These are phyloP conservation scores for Colletotrichum scovillei DNA, from an alignment of 2,329 filamentous ascomycete genomes.

Conservation along the genomic window DNA sequence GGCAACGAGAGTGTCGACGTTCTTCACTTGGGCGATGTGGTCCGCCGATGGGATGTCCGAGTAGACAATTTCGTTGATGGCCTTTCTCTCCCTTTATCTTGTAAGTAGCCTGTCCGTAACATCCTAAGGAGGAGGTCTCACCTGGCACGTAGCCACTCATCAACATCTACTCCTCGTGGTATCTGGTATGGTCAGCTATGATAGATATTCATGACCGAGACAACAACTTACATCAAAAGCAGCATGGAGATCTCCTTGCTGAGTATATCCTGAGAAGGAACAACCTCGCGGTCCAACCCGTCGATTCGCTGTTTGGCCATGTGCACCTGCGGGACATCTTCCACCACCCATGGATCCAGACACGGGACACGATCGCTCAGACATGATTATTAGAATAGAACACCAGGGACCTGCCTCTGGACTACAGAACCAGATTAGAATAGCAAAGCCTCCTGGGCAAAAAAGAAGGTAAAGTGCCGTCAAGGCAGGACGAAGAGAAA, in stretches of 20 bases:
- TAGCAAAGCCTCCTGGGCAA: conserved; percentile 20
- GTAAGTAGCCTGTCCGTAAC: conserved; percentile 3
- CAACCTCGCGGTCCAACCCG: conserved; percentile 45
- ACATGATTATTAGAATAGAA: conserved; percentile 40
- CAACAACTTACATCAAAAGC: conserved; percentile 48
- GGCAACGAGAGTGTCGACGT: conserved; percentile 60
- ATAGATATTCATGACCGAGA: too few relatives aligned
- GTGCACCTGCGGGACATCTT: conserved; percentile 38
- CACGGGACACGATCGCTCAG: conserved; percentile 45
- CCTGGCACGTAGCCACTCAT: conserved; percentile 58
- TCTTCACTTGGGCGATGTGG: conserved; percentile 53
- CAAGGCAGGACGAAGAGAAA: background rate
- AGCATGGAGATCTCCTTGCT: conserved; percentile 43
- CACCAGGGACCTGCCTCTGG: conserved; percentile 30
- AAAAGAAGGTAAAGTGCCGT: conserved; percentile 14
- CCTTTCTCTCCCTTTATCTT: conserved; percentile 52
- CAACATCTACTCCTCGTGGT: conserved; percentile 55
- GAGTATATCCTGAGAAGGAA: conserved; percentile 46
- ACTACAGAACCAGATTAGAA: conserved; percentile 13
- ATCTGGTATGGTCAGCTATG: conserved; percentile 48
- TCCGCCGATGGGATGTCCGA: conserved; percentile 53
- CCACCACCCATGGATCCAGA: conserved; percentile 43
- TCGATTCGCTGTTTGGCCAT: conserved; percentile 17
- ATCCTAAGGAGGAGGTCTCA: conserved; percentile 34
- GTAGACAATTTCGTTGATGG: conserved; percentile 61